phyloP scores from a whole-genome alignment of 768 basidiomycete species.

The Sutorius australiensis region DNA sequence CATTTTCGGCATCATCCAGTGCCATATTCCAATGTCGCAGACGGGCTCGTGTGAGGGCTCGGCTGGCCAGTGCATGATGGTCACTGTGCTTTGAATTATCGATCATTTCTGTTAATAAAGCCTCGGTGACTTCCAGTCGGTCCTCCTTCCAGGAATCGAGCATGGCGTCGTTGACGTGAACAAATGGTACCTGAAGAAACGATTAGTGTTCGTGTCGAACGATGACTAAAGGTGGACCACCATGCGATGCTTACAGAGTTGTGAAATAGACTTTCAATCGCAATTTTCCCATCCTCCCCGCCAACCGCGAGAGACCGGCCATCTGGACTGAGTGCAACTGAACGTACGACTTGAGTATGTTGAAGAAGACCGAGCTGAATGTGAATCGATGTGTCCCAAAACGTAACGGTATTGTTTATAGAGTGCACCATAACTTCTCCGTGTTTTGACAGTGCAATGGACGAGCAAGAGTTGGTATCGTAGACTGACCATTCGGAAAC shows the following conservation, averaged over 20 bases:
- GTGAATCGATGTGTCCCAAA: neutral
- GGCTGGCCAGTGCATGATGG: neutral
- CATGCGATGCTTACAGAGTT: neutral
- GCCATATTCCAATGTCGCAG: neutral
- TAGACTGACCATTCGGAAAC: neutral
- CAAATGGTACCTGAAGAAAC: neutral
- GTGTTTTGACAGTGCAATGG: neutral
- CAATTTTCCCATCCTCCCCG: neutral
- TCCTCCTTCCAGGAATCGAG: neutral
- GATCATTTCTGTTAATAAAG: neutral
- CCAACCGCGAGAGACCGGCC: neutral
- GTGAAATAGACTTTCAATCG: neutral
- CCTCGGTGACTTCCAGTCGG: neutral
- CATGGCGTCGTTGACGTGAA: neutral
- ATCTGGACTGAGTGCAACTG: too few relatives aligned
- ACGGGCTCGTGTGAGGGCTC: neutral
- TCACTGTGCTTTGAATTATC: neutral
- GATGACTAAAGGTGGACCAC: neutral
- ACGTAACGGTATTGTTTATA: neutral
- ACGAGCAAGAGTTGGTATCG: neutral
- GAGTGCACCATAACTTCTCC: neutral
- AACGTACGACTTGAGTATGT: too few relatives aligned
- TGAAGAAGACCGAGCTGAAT: neutral
- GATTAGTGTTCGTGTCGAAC: neutral
- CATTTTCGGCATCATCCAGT: neutral